Conservation (phyloP, 1,284 basidiomycete species). For the Puccinia sorghi region DNA sequence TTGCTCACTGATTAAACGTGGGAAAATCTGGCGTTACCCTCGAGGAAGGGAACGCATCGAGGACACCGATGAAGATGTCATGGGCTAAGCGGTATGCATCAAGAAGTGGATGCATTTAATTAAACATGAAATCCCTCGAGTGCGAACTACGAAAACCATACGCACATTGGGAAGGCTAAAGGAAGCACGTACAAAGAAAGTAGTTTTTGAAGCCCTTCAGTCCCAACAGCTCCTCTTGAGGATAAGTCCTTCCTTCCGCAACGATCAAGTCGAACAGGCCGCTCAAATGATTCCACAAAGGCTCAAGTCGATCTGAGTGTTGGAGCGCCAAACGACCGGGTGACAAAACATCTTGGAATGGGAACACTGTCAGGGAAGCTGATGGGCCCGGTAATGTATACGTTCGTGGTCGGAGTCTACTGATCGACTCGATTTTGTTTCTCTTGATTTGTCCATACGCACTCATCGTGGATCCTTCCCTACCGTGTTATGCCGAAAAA, state of each 20-base stretch:
- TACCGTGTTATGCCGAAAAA: too few species aligned
- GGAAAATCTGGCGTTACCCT: neutral
- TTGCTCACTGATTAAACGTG: neutral
- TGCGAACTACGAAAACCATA: neutral
- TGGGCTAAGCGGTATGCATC: neutral
- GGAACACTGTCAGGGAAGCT: conserved; percentile 3
- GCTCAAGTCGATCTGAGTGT: conserved; percentile 5
- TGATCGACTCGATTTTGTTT: neutral
- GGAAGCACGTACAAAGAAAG: conserved; percentile 14
- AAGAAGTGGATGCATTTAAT: neutral
- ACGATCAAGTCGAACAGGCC: conserved; percentile 16
- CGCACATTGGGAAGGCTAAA: neutral
- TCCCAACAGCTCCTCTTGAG: conserved; percentile 9
- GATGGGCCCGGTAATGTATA: conserved; percentile 5
- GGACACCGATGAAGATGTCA: conserved; percentile 26
- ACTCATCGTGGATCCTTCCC: neutral
- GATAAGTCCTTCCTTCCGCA: conserved; percentile 23
- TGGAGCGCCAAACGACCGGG: neutral
- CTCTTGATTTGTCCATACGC: conserved; percentile 12
- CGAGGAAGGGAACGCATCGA: neutral
- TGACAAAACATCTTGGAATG: conserved; percentile 4
- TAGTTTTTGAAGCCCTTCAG: conserved; percentile 18
- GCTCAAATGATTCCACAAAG: conserved; percentile 14
- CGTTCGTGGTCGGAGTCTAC: conserved; percentile 22
- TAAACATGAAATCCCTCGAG: neutral